Base-by-base conservation (phyloP, 148 eudicot species). In the Simmondsia chinensis region DNA sequence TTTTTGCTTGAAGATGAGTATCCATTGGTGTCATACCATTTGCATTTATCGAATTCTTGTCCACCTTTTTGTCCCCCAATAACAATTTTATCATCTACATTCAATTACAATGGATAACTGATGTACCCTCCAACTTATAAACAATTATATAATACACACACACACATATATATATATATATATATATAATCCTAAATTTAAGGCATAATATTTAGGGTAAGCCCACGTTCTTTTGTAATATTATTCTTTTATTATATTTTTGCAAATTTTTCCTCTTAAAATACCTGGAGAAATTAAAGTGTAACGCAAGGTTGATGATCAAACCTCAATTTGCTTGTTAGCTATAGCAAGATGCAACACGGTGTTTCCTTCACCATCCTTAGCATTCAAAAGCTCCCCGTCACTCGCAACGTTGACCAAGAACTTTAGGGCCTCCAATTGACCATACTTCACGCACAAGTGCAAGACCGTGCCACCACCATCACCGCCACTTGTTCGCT, bases 291-390 rank as follows among this genome's bases (percentile, higher is more conserved):
- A n/a, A n/a, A n/a, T n/a, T n/a, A n/a, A n/a, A n/a, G n/a, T n/a
- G n/a, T n/a, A n/a, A n/a, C n/a, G n/a, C n/a, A n/a, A n/a, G n/a
- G n/a, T n/a, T n/a, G n/a, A n/a, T n/a, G n/a, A n/a, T n/a, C 5
- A 20, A 32, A 64, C 69, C 63, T 64, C 52, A 43, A 51, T 31
- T 9, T 50, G 69, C 36, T 50, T 56, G 12, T 43, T 50, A 11
- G 39, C 40, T 2, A 51, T 57, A 7, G 69, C 69, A 27, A 57
- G 31, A 27, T 58, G 70, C 32, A 52, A 16, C 3, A 40, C 27
- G 2, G 70, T 58, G 43, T 52, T 52, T 4, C 63, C 69, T 15
- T 50, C 56, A 5, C 15, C 13, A 50, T 64, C 63, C 20, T 27
- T 64, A 45, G 43, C 27, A 37, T 64, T 56, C 39, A 57, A 46